Evolutionary conservation across 495 filamentous ascomycete genomes (phyloP).

Genomic region (Astrocystis sublimbata): DNA sequence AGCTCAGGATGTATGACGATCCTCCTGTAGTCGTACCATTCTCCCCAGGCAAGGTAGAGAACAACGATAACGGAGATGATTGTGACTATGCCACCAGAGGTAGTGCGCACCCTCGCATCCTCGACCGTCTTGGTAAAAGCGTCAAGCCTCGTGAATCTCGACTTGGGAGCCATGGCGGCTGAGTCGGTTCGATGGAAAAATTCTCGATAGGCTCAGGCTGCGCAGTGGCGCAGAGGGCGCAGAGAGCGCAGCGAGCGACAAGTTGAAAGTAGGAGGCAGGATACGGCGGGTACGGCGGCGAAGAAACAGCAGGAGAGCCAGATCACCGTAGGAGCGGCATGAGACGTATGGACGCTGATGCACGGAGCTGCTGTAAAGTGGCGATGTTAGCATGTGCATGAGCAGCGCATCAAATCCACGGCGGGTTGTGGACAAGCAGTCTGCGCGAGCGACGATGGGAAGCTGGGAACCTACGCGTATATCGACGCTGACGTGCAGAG

Average conservation of each 20-base stretch:
- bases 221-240: neutral
- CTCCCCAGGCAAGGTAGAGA: conserved; percentile 85
- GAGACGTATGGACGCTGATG: conserved; percentile 2
- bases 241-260: neutral
- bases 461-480: neutral
- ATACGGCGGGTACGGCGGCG: neutral
- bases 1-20: conserved; percentile 87
- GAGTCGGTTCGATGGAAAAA: neutral
- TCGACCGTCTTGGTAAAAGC: conserved; percentile 99
- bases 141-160: conserved; percentile 92
- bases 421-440: conserved; percentile 6
- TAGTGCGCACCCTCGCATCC: conserved; percentile 96
- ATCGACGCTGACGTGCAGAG: neutral
- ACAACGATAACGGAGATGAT: conserved; percentile 85
- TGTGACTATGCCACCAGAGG: conserved; percentile 92
- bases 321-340: conserved; percentile 18
- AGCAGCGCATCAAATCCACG: conserved; percentile 13
- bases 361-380: neutral
- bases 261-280: neutral
- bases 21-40: conserved; percentile 91
- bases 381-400: conserved; percentile 17
- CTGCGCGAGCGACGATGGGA: neutral
- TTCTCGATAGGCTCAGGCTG: neutral
- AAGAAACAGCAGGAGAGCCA: conserved; percentile 2
- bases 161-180: conserved; percentile 61